Percentiles rank a stretch among this genome's conserved stretches.
These are phyloP conservation scores for Backusella liffmaniae DNA, from an alignment of 192 early-diverging fungal genomes.

Conservation along the genomic window DNA sequence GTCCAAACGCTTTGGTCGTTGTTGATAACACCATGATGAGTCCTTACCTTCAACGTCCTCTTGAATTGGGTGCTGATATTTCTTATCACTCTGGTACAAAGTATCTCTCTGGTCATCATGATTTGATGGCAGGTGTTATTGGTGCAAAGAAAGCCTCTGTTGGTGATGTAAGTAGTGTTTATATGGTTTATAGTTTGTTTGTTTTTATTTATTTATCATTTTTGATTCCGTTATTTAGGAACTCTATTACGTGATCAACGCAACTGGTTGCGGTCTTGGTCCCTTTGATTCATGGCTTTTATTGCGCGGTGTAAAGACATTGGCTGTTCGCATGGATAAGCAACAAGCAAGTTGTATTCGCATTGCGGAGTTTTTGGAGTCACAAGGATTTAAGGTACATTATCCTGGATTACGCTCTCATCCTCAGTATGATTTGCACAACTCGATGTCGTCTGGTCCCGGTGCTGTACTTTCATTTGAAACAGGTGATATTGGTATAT, in stretches of 20 bases:
- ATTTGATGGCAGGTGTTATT: conserved; percentile 98
- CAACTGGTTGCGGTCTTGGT: conserved; percentile 84
- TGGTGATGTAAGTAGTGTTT: conserved; percentile 59
- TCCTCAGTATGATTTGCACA: conserved; percentile 83
- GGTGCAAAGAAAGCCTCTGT: conserved; percentile 70
- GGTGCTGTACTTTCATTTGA: conserved; percentile 96
- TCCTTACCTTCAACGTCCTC: conserved; percentile 87
- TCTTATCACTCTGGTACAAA: conserved; percentile 97
- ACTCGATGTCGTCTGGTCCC: conserved; percentile 73
- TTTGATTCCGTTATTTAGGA: conserved; percentile 41
- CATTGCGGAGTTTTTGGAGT: conserved; percentile 82
- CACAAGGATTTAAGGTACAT: conserved; percentile 79
- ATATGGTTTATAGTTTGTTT: not conserved
- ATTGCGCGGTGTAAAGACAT: conserved; percentile 92
- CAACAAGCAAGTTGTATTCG: conserved; percentile 81
- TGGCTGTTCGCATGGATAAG: conserved; percentile 94
- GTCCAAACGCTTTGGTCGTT: conserved; percentile 81
- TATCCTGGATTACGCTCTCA: conserved; percentile 86
- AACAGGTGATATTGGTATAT: conserved; percentile 80
- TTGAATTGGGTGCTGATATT: conserved; percentile 91
- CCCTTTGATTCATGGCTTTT: conserved; percentile 95
- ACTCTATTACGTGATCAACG: conserved; percentile 93
- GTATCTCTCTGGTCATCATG: conserved; percentile 96
- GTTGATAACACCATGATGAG: conserved; percentile 99
- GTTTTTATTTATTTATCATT: not conserved